Evolutionary conservation across 805 yeast genomes (phyloP).

Genomic region (Barnettozyma salicaria): DNA sequence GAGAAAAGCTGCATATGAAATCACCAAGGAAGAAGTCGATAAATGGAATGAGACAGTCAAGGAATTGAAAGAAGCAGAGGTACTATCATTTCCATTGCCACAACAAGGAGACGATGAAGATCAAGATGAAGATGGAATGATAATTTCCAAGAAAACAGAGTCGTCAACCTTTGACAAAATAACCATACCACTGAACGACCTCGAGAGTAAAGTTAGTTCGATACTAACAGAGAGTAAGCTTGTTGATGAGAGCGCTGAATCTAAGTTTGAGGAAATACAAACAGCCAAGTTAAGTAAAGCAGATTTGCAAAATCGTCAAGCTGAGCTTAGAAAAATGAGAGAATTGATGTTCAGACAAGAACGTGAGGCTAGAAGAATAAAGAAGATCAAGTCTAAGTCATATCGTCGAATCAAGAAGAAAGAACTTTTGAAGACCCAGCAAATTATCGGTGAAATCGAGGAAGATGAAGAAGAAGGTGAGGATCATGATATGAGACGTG

Average conservation of each 20-base stretch:
- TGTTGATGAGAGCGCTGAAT: conserved; percentile 65
- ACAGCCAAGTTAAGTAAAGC: conserved; percentile 75
- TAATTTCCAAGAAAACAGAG: conserved; percentile 26
- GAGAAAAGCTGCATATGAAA: conserved; percentile 83
- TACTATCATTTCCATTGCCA: conserved; percentile 67
- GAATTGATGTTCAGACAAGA: conserved; percentile 96
- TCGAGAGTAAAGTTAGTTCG: conserved; percentile 60
- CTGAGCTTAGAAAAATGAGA: conserved; percentile 84
- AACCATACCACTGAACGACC: conserved; percentile 37
- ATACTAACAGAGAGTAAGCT: conserved; percentile 61
- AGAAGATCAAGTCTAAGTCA: conserved; percentile 90
- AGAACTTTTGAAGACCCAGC: conserved; percentile 66
- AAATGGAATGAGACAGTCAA: conserved; percentile 86
- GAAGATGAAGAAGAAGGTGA: conserved; percentile 44
- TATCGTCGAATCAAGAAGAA: conserved; percentile 82
- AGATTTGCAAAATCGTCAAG: conserved; percentile 69
- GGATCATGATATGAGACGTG: conserved; percentile 69
- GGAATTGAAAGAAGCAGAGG: conserved; percentile 78
- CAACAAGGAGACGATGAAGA: conserved; percentile 31
- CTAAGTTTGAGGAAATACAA: conserved; percentile 83
- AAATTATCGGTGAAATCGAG: conserved; percentile 43
- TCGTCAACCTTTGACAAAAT: conserved; percentile 51
- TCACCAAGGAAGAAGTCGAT: conserved; percentile 78
- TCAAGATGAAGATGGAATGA: neutral
- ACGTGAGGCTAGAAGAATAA: conserved; percentile 80